Evolutionary conservation across 768 basidiomycete genomes (phyloP).

Genomic region (Tulasnella sp.): DNA sequence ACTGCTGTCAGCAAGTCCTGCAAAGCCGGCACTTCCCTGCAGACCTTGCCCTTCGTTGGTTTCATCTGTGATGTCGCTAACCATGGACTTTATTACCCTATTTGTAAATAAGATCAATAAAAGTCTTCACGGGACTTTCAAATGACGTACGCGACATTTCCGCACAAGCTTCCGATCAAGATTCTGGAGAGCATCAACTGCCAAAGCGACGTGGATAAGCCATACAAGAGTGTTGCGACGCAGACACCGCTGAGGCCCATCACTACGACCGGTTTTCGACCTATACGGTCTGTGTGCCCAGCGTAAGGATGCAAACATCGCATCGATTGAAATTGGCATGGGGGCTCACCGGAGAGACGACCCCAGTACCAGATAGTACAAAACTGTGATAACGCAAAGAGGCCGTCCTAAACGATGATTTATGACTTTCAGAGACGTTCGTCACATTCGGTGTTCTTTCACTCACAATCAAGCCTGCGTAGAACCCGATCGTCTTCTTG

Average conservation of each 20-base stretch:
- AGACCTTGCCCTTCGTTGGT: conserved; percentile 27
- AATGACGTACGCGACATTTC: conserved; percentile 20
- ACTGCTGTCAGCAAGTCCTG: background rate
- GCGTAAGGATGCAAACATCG: background rate
- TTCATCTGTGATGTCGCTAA: conserved; percentile 28
- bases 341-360: background rate
- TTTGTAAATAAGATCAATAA: background rate
- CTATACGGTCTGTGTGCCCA: conserved; percentile 17
- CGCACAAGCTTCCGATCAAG: conserved; percentile 24
- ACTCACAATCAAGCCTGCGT: conserved; percentile 23
- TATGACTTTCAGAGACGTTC: background rate
- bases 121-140: background rate
- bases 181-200: conserved; percentile 11
- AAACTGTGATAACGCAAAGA: conserved; percentile 21
- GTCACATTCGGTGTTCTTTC: background rate
- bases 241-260: conserved; percentile 25
- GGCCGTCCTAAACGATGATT: background rate
- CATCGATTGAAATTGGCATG: background rate
- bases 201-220: conserved; percentile 19
- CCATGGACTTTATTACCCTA: conserved; percentile 24
- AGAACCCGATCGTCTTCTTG: conserved; percentile 24
- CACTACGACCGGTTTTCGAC: conserved; percentile 25
- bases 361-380: conserved; percentile 18
- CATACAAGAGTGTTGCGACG: conserved; percentile 20
- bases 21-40: background rate